Conservation (phyloP, 2,329 filamentous ascomycete genomes). For the Penicillium sp. region DNA sequence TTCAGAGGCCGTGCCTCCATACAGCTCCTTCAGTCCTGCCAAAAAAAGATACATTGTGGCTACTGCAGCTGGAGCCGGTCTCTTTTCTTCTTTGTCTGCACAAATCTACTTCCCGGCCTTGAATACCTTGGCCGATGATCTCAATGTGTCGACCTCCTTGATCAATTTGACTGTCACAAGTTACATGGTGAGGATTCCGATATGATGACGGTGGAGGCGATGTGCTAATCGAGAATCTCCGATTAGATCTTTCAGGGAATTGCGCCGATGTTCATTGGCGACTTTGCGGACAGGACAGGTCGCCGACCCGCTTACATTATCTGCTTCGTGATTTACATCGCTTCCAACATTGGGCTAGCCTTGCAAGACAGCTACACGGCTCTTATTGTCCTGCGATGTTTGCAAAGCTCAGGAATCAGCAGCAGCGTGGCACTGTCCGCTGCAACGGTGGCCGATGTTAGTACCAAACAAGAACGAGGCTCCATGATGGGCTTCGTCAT, state of each 20-base stretch:
- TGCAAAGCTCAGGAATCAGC: constrained; percentile 44
- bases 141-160: constrained; percentile 26
- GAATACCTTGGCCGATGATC: constrained; percentile 27
- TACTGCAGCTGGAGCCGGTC: constrained; percentile 38
- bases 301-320: constrained; percentile 49
- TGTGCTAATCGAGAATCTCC: background rate
- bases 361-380: constrained; percentile 38
- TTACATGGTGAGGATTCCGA: constrained; percentile 25
- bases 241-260: constrained; percentile 51
- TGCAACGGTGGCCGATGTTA: constrained; percentile 40
- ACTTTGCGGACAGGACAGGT: constrained; percentile 47
- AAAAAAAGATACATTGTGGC: constrained; percentile 35
- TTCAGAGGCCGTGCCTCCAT: constrained; percentile 5
- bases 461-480: constrained; percentile 39
- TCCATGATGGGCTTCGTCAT: constrained; percentile 38
- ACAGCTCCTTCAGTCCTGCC: constrained; percentile 11
- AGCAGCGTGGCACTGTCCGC: constrained; percentile 39
- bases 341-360: constrained; percentile 42
- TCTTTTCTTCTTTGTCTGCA: constrained; percentile 41
- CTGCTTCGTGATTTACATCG: constrained; percentile 43
- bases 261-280: constrained; percentile 48
- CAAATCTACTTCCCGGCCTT: constrained; percentile 45
- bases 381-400: constrained; percentile 38
- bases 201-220: background rate
- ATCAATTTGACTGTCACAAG: constrained; percentile 37